Evolutionary conservation across 2,329 filamentous ascomycete species (phyloP).

Genomic region (Nemania bipapillata): DNA sequence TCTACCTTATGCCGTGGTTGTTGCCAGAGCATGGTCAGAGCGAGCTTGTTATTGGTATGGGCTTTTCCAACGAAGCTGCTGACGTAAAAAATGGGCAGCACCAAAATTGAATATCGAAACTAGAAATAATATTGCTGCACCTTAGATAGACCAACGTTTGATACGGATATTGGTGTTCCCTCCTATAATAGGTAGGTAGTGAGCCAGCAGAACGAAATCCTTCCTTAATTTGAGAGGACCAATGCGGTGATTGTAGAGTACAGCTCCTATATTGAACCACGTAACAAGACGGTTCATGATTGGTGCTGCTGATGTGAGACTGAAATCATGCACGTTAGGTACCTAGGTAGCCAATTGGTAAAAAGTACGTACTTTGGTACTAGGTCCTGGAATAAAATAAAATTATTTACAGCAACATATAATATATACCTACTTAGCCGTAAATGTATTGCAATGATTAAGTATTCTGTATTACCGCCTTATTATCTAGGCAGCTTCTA

Average conservation of each 20-base stretch:
- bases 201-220: constrained; percentile 12
- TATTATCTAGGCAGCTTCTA: background rate
- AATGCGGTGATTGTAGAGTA: constrained; percentile 10
- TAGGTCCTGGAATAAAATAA: too few relatives aligned
- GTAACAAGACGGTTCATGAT: constrained; percentile 13
- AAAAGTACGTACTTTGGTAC: too few relatives aligned
- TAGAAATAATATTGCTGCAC: background rate
- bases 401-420: too few relatives aligned
- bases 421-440: too few relatives aligned
- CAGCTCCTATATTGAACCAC: constrained; percentile 24
- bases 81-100: background rate
- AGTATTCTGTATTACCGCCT: too few relatives aligned
- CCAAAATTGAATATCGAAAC: background rate
- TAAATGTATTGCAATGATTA: too few relatives aligned
- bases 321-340: constrained; percentile 19
- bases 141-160: background rate
- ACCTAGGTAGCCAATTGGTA: too few relatives aligned
- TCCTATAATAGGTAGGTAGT: constrained; percentile 3
- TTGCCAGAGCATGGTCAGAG: background rate
- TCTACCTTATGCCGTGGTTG: background rate
- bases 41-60: background rate
- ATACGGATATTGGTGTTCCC: background rate
- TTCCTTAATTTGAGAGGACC: constrained; percentile 6
- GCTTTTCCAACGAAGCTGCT: background rate
- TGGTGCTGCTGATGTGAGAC: constrained; percentile 33